Evolutionary conservation across 768 basidiomycete genomes (phyloP).

Genomic region (Hirschioporus abietinus): DNA sequence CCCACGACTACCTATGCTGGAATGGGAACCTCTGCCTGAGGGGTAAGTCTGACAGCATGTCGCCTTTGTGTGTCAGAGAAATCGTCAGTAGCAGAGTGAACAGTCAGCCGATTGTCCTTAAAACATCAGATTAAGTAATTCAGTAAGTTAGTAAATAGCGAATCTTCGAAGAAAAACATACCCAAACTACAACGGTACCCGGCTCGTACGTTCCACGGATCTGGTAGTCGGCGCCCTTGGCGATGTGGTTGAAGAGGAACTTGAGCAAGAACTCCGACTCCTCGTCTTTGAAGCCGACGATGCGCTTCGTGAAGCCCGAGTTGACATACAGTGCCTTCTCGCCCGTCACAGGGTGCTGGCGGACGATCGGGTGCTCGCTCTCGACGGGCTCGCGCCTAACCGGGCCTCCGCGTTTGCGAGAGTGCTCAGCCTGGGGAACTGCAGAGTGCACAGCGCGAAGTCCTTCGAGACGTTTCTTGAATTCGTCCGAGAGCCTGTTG

Average conservation of each 20-base stretch:
- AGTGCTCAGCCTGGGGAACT: conserved; percentile 42
- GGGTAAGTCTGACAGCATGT: conserved; percentile 18
- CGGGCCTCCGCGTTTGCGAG: conserved; percentile 36
- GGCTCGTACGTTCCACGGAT: conserved; percentile 45
- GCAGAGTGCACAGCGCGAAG: conserved; percentile 53
- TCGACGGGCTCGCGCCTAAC: conserved; percentile 48
- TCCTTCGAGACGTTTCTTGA: conserved; percentile 53
- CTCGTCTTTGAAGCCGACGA: conserved; percentile 50
- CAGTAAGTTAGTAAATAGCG: not conserved
- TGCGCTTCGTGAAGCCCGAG: conserved; percentile 46
- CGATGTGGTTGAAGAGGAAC: conserved; percentile 49
- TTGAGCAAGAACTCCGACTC: conserved; percentile 51
- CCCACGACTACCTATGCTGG: conserved; percentile 4
- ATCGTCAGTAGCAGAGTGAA: conserved; percentile 15
- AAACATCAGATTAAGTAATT: not conserved
- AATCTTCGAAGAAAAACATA: conserved; percentile 11
- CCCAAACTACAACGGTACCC: conserved; percentile 55
- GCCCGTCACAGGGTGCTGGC: conserved; percentile 57
- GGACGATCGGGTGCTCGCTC: conserved; percentile 46
- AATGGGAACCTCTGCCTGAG: conserved; percentile 19
- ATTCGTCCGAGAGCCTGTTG: conserved; percentile 50
- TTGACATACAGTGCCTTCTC: conserved; percentile 58
- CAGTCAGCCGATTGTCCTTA: conserved; percentile 14
- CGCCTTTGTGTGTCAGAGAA: conserved; percentile 14
- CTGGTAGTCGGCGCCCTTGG: conserved; percentile 46